Base-by-base conservation (phyloP, 2,329 filamentous ascomycete species). In the Colletotrichum costaricense region DNA sequence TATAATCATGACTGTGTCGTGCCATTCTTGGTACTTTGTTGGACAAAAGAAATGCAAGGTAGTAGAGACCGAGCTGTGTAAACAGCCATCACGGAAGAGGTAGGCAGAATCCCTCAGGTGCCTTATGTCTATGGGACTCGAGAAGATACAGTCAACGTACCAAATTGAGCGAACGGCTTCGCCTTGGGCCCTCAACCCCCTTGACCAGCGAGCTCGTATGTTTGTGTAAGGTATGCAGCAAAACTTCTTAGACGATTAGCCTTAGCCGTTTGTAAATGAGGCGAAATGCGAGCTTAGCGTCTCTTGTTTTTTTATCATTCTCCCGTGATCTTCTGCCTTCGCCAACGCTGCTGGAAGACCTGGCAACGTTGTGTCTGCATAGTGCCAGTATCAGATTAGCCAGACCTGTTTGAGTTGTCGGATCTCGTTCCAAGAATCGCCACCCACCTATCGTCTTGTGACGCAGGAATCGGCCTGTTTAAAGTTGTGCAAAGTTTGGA, bases 221-320 rank as follows among this genome's bases (percentile, higher is more conserved):
- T 55, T 38, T 35, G 30, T 42, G 35, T 52, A 49, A 46, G 56
- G 35, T 52, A 49, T 56, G 56, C 38, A 68, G 22, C 60, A 58
- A 35, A 72, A 30, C 76, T 77, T 77, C 80, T 76, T 78, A 71
- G 65, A 76, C 70, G 67, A 80, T 82, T 81, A 81, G 80, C 78
- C 67, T 79, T 69, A 76, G 78, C 49, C 75, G 69, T 76, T 77
- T 74, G 73, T 62, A 57, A 42, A 42, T 77, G 46, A 60, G 49
- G 67, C 57, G 12, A 30, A 77, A 76, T 78, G 80, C 76, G 75
- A 78, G 75, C 76, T 80, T 77, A 80, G 81, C 80, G 81, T 82
- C 78, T 80, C 77, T 82, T 3, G 4, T 46, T 59, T 62, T 22
- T 33, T 35, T 52, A n/a, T 49, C 9, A 19, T 56, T 63, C 38